Evolutionary conservation across 1,139 yeast species (phyloP), one percentile per base, ranked within the genome.

Genomic region (Taphrina pruni): DNA sequence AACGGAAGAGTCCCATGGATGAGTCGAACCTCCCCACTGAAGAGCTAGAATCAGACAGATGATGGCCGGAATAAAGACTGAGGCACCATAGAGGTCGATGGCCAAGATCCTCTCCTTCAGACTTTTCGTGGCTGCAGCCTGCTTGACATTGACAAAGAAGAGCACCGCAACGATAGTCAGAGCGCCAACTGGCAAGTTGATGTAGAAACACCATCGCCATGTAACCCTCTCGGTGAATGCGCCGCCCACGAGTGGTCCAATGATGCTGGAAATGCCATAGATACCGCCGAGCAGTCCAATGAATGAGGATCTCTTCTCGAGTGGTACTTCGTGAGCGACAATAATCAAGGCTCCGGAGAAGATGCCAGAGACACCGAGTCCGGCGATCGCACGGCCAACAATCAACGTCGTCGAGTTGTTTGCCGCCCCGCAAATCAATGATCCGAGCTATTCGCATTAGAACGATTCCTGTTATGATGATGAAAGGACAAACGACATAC

Each of bases 201-300:
- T 82, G 76, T 86, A 89, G 76, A 88, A 89, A 73, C 90, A 86
- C 93, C 93, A 88, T 76, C 94, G 81, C 94, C 94, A 89, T 20
- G 86, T 80, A 1, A 85, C 87, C 35, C 21, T 38, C 2, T 62
- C 32, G n/a, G 65, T 67, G 73, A 87, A 84, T 0, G 88, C 87
- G 43, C 91, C 92, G 32, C 92, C 91, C 51, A 88, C 75, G 69
- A 88, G 80, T 0, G 93, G 93, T 0, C 91, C 93, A 54, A 83
- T 75, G 1, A 88, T 87, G 21, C 86, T 81, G 0, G 88, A 84
- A 48, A 65, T 57, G 9, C 69, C 64, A 20, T 48, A 68, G 56
- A 69, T 50, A n/a, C 69, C 62, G 2, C 70, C 69, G 56, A 86
- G 76, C 21, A 81, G 73, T 5, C 85, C 82, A 77, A 82, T 82